Evolutionary conservation across 768 basidiomycete genomes (phyloP).

Genomic region (Ramaria sp.): DNA sequence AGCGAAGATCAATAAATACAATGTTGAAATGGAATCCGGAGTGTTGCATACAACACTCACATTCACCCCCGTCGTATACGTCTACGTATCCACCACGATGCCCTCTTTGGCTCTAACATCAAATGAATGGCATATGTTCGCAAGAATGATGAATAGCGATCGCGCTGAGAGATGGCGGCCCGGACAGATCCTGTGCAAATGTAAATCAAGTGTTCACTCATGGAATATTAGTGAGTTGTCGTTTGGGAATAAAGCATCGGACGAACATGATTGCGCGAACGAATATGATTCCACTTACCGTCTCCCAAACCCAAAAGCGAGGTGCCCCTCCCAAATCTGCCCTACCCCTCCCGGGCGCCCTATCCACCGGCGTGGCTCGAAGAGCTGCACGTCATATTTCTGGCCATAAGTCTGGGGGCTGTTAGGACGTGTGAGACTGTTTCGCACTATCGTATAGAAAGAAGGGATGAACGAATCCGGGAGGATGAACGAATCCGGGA

Average conservation of each 20-base stretch:
- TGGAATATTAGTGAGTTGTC: too few species aligned
- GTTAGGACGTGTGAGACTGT: too few species aligned
- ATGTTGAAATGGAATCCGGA: too few species aligned
- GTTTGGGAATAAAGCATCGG: too few species aligned
- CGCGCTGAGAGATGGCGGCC: neutral
- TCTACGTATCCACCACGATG: neutral
- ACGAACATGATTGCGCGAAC: too few species aligned
- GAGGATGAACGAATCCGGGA: too few species aligned
- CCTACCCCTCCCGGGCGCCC: neutral
- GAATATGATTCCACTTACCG: neutral
- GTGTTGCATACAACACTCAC: neutral
- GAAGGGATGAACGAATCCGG: too few species aligned
- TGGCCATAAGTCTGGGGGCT: neutral
- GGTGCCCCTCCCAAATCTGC: neutral
- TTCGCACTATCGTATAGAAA: too few species aligned
- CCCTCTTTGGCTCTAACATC: constrained; percentile 1
- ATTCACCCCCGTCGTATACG: neutral
- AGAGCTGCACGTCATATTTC: neutral
- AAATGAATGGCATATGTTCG: neutral
- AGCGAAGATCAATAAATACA: too few species aligned
- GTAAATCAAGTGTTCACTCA: too few species aligned
- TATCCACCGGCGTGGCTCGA: constrained; percentile 1
- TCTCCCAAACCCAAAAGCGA: neutral
- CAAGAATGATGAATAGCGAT: neutral
- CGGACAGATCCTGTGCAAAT: neutral